Conservation (phyloP, 2,329 filamentous ascomycete species). For the Pseudogymnoascus sp. region DNA sequence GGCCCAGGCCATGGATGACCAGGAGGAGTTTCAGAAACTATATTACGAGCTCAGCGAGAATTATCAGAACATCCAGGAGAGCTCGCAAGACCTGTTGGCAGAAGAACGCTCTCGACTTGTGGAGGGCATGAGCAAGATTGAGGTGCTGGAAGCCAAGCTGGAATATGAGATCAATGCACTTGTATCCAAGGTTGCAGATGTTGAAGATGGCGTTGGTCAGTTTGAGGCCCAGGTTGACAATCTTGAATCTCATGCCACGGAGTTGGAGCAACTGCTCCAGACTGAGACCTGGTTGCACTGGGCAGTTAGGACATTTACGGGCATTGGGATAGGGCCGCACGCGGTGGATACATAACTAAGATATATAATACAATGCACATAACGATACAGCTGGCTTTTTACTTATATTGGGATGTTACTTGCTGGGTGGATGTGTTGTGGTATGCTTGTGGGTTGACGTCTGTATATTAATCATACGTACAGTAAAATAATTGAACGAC, state of each 20-base stretch:
- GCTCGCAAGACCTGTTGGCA: constrained; percentile 59
- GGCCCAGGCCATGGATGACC: constrained; percentile 52
- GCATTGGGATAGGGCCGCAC: constrained; percentile 26
- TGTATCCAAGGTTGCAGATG: constrained; percentile 73
- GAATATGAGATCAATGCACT: constrained; percentile 86
- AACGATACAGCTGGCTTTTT: background rate
- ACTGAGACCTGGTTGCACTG: constrained; percentile 29
- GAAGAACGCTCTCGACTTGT: constrained; percentile 61
- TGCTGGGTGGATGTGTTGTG: background rate
- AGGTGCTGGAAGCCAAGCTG: constrained; percentile 72
- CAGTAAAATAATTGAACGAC: background rate
- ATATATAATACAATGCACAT: background rate
- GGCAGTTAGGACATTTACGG: constrained; percentile 27
- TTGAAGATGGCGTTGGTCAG: constrained; percentile 72
- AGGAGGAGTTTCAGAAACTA: constrained; percentile 56
- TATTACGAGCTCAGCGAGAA: constrained; percentile 65
- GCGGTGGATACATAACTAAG: background rate
- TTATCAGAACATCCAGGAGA: constrained; percentile 59
- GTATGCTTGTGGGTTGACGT: background rate
- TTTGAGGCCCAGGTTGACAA: constrained; percentile 73
- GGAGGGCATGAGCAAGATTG: constrained; percentile 70
- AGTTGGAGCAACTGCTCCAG: constrained; percentile 42
- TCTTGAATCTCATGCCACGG: constrained; percentile 56
- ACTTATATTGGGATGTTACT: background rate
- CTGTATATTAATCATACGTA: background rate